Evolutionary conservation across 2,329 filamentous ascomycete genomes (phyloP).

Genomic region (Epichloe coenophiala): DNA sequence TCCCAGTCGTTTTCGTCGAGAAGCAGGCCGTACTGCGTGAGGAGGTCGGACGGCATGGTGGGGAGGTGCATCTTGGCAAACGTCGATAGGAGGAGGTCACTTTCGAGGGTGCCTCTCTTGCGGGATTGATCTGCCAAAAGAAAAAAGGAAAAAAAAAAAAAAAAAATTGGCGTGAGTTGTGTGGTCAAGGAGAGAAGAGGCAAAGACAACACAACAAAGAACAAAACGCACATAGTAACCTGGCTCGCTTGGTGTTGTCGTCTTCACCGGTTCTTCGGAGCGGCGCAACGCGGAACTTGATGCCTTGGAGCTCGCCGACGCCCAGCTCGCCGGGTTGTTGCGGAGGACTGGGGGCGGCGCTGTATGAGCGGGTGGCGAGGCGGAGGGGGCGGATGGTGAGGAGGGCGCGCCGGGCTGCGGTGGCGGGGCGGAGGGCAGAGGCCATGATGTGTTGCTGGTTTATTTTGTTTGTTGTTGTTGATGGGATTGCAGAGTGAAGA

Average conservation of each 20-base stretch:
- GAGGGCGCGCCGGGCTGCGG: not conserved
- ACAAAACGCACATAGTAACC: conserved; percentile 51
- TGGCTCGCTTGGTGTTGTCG: conserved; percentile 70
- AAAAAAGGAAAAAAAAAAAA: too few species aligned
- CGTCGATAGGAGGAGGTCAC: conserved; percentile 88
- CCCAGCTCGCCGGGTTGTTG: conserved; percentile 43
- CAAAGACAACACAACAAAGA: too few species aligned
- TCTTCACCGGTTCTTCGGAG: conserved; percentile 74
- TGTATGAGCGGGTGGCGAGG: conserved; percentile 1
- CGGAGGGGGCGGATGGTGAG: not conserved
- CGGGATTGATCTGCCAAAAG: conserved; percentile 68
- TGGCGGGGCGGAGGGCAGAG: conserved; percentile 10
- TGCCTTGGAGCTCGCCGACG: conserved; percentile 79
- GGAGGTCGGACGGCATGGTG: conserved; percentile 57
- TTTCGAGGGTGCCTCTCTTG: conserved; percentile 91
- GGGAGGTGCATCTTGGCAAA: conserved; percentile 73
- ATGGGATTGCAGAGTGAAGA: not conserved
- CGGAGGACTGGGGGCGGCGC: not conserved
- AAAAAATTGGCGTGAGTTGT: not conserved
- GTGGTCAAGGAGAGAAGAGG: conserved; percentile 2
- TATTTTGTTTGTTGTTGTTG: not conserved
- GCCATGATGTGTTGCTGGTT: conserved; percentile 1
- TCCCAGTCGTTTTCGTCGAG: conserved; percentile 99
- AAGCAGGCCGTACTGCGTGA: conserved; percentile 79
- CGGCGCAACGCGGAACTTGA: conserved; percentile 81